A percentile compares a stretch with the other conserved stretches of the same genome.
phyloP scores from a whole-genome alignment of 805 yeast genomes.

The Candida alai region DNA sequence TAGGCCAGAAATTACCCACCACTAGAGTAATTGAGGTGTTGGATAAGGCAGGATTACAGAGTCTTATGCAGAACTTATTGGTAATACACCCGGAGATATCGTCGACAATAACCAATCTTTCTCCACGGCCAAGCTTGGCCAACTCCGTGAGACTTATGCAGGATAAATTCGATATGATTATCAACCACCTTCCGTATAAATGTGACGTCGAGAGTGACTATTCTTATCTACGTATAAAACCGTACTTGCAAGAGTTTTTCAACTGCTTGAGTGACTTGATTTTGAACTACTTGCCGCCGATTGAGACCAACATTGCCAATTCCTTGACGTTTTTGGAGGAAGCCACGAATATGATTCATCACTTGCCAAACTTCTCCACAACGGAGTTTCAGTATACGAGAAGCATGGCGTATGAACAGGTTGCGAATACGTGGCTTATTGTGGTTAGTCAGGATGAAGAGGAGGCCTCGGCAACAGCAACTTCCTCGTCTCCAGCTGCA shows the following conservation, averaged over 20 bases:
- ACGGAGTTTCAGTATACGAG: constrained; percentile 51
- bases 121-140: constrained; percentile 57
- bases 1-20: constrained; percentile 61
- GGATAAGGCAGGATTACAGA: constrained; percentile 52
- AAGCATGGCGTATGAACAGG: constrained; percentile 55
- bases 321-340: constrained; percentile 62
- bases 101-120: constrained; percentile 43
- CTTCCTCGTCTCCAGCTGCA: neutral
- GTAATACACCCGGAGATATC: constrained; percentile 60
- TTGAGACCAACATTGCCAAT: constrained; percentile 49
- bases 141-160: constrained; percentile 50
- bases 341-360: constrained; percentile 56
- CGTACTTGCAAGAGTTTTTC: constrained; percentile 64
- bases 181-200: constrained; percentile 62
- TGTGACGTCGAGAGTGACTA: constrained; percentile 73
- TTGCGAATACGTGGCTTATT: constrained; percentile 54
- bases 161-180: constrained; percentile 42
- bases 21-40: constrained; percentile 65
- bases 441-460: constrained; percentile 32
- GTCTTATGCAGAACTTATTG: constrained; percentile 50
- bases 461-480: constrained; percentile 1
- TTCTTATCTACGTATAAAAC: constrained; percentile 69
- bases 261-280: constrained; percentile 72
- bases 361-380: constrained; percentile 63
- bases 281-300: constrained; percentile 67